These are phyloP conservation scores for Sequoiadendron giganteum DNA, from an alignment of 75 land plant genomes.

Conservation along the genomic window DNA sequence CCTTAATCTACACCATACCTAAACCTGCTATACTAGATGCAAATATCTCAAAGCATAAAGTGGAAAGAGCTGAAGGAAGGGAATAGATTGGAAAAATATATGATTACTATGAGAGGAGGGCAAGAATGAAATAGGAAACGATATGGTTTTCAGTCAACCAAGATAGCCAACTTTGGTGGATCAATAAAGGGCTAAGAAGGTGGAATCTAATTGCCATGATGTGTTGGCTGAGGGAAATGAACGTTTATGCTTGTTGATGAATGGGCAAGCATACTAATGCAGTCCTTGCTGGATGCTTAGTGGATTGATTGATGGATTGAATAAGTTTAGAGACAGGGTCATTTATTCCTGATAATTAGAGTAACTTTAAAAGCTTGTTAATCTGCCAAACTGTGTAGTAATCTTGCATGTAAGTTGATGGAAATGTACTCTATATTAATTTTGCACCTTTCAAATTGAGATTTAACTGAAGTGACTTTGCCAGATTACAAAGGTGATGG, in stretches of 20 bases:
- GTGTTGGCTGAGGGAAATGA: neutral
- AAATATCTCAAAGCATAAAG: neutral
- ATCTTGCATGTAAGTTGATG: neutral
- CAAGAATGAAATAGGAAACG: neutral
- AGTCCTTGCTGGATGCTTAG: neutral
- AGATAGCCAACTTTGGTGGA: neutral
- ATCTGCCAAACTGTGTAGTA: neutral
- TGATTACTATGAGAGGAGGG: no score
- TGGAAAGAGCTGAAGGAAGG: neutral
- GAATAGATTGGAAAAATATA: no score
- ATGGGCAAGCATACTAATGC: neutral
- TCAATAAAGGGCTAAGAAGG: neutral
- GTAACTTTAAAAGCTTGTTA: neutral
- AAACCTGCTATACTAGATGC: neutral
- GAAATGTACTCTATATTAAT: neutral
- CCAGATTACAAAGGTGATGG: slow-evolving; percentile 87
- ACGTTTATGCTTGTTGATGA: neutral
- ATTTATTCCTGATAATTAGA: neutral
- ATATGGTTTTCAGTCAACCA: neutral
- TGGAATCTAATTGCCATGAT: neutral
- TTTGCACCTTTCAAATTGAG: neutral
- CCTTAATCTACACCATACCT: neutral
- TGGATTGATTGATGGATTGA: neutral
- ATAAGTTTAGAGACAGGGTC: neutral
- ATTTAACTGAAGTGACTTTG: neutral